These are phyloP conservation scores for Camelina neglecta DNA, from an alignment of 345 rosid genomes.

Conservation along the genomic window DNA sequence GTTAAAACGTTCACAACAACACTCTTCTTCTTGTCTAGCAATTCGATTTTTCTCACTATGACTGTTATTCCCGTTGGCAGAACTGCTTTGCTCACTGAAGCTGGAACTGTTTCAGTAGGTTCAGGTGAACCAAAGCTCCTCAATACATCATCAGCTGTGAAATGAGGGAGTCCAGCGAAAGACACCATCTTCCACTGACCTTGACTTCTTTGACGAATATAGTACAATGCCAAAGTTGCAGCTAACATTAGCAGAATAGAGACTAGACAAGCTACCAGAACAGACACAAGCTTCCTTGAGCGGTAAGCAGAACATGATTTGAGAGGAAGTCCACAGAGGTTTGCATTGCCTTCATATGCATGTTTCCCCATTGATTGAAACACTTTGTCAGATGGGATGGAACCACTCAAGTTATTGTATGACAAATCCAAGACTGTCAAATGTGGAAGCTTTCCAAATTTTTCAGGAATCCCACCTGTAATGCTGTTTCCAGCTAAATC, in stretches of 20 bases:
- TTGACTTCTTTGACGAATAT: conserved; percentile 55
- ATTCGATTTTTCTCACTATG: conserved; percentile 64
- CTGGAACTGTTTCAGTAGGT: conserved; percentile 48
- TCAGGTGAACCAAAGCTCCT: conserved; percentile 64
- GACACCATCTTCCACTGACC: conserved; percentile 83
- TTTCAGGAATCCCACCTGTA: conserved; percentile 61
- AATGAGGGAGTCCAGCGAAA: conserved; percentile 73
- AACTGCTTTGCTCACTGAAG: conserved; percentile 66
- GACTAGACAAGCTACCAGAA: conserved; percentile 60
- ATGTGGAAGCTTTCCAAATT: conserved; percentile 59
- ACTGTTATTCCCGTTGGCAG: conserved; percentile 93
- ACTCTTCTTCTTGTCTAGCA: conserved; percentile 54
- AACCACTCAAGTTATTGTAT: conserved; percentile 68
- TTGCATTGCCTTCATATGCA: conserved; percentile 68
- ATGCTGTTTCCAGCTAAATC: conserved; percentile 65
- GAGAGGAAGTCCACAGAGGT: conserved; percentile 82
- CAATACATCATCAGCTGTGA: conserved; percentile 76
- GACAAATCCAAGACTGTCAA: conserved; percentile 65
- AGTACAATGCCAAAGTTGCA: conserved; percentile 56
- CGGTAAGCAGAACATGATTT: conserved; percentile 63
- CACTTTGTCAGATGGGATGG: conserved; percentile 61
- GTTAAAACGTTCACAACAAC: conserved; percentile 51
- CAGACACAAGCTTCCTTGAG: conserved; percentile 58
- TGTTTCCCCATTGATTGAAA: conserved; percentile 64
- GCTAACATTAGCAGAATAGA: conserved; percentile 50